Base-by-base conservation (phyloP, 129 eudicot species). In the Tanacetum coccineum region DNA sequence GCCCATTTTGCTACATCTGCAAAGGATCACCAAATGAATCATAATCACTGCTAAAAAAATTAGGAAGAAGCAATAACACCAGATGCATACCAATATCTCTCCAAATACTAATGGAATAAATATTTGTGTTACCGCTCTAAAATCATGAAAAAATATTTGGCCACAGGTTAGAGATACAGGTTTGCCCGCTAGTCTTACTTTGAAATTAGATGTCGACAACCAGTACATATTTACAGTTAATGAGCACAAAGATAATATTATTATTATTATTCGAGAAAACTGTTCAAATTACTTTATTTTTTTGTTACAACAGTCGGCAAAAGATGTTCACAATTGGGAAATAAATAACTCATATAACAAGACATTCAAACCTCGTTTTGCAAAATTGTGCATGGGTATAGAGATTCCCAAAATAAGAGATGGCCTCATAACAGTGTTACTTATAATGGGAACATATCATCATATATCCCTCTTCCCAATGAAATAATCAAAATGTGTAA, bases 121-220 rank as follows among this genome's bases (percentile, higher is more conserved):
- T 10, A 13, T 32, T 19, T 8, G 60, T 55, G 14, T 55, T 51
- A 54, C 17, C 26, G 28, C 14, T 67, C 13, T 12, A 21, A 21
- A 10, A 45, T 64, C 54, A 40, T 36, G 51, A 17, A 62, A 62
- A 39, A 18, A 17, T 62, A 62, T 62, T 17, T 11, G 25, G 26
- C 1, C 21, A 28, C 49, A 3, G 3, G 67, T 63, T 20, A 36
- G 20, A n/a, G 21, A 20, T 20, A 19, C 13, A 3, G 20, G 39
- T 32, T 68, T 55, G 2, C 54, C 60, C 11, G 44, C 25, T 40
- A 47, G 64, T 68, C 73, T 55, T 56, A 14, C 52, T 68, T 40
- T 13, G 19, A 32, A 44, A 36, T 19, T 19, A 1, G 13, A 11
- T 47, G 18, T 6, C 39, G 72, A 52, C 28, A 50, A 13, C 39